Evolutionary conservation across 1,139 yeast species (phyloP).

Genomic region (Yamadazyma friedrichii): DNA sequence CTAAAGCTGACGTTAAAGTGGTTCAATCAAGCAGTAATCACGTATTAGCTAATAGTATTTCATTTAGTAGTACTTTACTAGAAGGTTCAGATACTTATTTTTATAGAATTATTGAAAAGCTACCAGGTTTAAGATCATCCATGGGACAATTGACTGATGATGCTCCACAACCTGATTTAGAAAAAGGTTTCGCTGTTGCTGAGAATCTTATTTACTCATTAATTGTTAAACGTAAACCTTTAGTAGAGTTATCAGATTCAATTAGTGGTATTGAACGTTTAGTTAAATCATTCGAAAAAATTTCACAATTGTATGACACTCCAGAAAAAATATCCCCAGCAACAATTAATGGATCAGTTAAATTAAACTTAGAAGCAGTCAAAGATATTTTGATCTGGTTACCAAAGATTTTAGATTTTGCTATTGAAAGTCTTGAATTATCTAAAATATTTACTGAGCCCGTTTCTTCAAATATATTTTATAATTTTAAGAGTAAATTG

Average conservation of each 20-base stretch:
- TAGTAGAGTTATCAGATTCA: slow-evolving; percentile 29
- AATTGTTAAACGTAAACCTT: slow-evolving; percentile 49
- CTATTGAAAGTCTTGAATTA: slow-evolving; percentile 30
- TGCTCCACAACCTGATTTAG: slow-evolving; percentile 72
- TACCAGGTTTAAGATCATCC: slow-evolving; percentile 75
- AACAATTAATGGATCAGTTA: slow-evolving; percentile 18
- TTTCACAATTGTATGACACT: slow-evolving; percentile 14
- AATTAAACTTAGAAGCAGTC: slow-evolving; percentile 19
- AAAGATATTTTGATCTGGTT: slow-evolving; percentile 33
- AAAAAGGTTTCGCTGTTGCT: slow-evolving; percentile 73
- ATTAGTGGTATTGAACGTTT: slow-evolving; percentile 7
- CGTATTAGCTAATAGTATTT: slow-evolving; percentile 54
- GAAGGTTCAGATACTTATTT: slow-evolving; percentile 59
- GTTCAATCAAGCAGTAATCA: slow-evolving; percentile 62
- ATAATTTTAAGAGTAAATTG: slow-evolving; percentile 20
- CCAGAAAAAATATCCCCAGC: slow-evolving; percentile 16
- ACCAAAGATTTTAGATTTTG: slow-evolving; percentile 51
- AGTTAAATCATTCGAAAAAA: slow-evolving; percentile 7
- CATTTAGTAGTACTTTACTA: slow-evolving; percentile 39
- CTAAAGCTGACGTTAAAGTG: slow-evolving; percentile 62
- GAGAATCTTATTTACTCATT: slow-evolving; percentile 67
- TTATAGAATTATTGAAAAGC: slow-evolving; percentile 69
- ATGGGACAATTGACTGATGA: slow-evolving; percentile 65
- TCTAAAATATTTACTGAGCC: slow-evolving; percentile 15
- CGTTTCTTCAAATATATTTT: slow-evolving; percentile 18